These are phyloP conservation scores for Amanita exitialis DNA, from an alignment of 768 basidiomycete genomes.

Conservation along the genomic window DNA sequence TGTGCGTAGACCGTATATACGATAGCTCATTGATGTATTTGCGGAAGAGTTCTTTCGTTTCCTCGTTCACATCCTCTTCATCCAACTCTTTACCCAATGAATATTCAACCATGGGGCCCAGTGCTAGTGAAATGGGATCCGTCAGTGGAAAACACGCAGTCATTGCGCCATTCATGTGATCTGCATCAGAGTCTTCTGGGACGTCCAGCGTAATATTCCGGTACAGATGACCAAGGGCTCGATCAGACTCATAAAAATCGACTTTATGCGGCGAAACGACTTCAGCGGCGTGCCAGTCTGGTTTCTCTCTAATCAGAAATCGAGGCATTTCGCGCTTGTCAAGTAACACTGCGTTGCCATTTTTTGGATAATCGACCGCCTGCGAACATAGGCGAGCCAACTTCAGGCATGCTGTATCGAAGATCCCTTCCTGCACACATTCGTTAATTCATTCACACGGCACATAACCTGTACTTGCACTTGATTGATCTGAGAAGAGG, in stretches of 20 bases:
- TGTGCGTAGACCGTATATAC: slow-evolving; percentile 63
- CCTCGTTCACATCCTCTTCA: slow-evolving; percentile 9
- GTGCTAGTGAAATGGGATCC: slow-evolving; percentile 29
- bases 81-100: slow-evolving; percentile 17
- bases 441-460: background rate
- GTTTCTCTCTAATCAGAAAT: slow-evolving; percentile 54
- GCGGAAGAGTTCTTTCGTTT: slow-evolving; percentile 26
- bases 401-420: slow-evolving; percentile 42
- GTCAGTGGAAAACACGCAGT: slow-evolving; percentile 11
- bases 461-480: slow-evolving; percentile 23
- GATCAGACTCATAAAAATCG: slow-evolving; percentile 63
- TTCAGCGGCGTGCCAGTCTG: slow-evolving; percentile 70
- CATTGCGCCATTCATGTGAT: slow-evolving; percentile 9
- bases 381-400: slow-evolving; percentile 55
- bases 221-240: slow-evolving; percentile 65
- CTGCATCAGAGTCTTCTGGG: slow-evolving; percentile 19
- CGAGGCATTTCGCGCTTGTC: slow-evolving; percentile 34
- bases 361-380: slow-evolving; percentile 79
- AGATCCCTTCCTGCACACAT: slow-evolving; percentile 43
- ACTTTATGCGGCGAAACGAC: slow-evolving; percentile 39
- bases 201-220: slow-evolving; percentile 41
- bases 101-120: slow-evolving; percentile 20
- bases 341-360: slow-evolving; percentile 56
- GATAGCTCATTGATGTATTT: slow-evolving; percentile 55
- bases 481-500: slow-evolving; percentile 54